These are phyloP conservation scores for Lathyrus sativus DNA, from an alignment of 306 rosid genomes.

Conservation along the genomic window DNA sequence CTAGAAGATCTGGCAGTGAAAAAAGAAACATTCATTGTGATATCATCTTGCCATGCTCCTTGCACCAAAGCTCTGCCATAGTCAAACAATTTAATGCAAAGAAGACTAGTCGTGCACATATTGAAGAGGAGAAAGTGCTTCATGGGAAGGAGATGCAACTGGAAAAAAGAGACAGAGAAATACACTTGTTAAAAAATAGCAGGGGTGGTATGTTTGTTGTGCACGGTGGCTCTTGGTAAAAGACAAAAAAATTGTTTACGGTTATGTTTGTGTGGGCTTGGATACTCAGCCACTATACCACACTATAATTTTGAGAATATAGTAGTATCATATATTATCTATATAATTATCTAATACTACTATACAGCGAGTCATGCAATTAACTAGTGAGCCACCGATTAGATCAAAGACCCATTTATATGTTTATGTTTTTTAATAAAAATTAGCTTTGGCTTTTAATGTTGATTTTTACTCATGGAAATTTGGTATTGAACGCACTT, in stretches of 20 bases:
- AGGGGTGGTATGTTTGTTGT: background rate
- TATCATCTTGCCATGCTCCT: background rate
- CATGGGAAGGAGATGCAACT: background rate
- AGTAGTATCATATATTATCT: background rate
- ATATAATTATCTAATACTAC: background rate
- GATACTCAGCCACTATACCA: background rate
- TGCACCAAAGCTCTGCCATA: background rate
- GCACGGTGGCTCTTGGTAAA: background rate
- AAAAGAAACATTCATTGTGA: background rate
- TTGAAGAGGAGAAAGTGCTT: background rate
- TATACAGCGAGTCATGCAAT: background rate
- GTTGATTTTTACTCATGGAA: slow-evolving; percentile 36
- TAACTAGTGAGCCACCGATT: background rate
- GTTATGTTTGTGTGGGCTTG: background rate
- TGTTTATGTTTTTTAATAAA: background rate
- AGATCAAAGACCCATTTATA: background rate
- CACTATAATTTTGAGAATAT: background rate
- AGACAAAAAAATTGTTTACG: background rate
- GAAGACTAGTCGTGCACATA: background rate
- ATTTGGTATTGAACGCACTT: slow-evolving; percentile 39
- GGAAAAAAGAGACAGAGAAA: background rate
- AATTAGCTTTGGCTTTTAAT: slow-evolving; percentile 10
- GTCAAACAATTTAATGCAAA: background rate
- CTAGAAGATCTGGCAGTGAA: background rate
- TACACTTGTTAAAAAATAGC: background rate